Conservation (phyloP, 176 grass and related monocot species). For the Hordeum vulgare region DNA sequence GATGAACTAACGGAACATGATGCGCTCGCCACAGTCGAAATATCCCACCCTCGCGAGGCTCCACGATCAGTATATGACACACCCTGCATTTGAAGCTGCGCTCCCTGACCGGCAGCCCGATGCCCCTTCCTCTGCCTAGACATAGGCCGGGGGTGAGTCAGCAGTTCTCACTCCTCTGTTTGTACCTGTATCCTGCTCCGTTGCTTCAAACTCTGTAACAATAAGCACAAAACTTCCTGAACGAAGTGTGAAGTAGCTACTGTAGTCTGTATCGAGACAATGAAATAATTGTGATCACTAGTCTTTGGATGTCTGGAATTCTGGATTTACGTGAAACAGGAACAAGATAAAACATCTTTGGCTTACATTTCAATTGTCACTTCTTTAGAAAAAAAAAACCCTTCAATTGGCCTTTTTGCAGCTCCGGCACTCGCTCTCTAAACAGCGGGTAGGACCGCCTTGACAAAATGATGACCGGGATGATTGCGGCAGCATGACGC, state of each 20-base stretch:
- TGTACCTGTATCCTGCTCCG: neutral
- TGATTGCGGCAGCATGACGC: too few relatives aligned
- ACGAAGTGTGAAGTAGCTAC: neutral
- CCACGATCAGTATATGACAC: conserved; percentile 44
- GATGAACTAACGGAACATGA: neutral
- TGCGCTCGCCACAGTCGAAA: conserved; percentile 29
- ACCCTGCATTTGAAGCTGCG: conserved; percentile 73
- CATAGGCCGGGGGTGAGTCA: neutral
- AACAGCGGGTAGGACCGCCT: too few relatives aligned
- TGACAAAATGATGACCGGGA: too few relatives aligned
- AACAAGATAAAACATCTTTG: too few relatives aligned
- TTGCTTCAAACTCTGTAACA: neutral
- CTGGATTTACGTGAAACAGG: too few relatives aligned
- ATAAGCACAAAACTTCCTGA: neutral
- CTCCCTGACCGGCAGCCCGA: conserved; percentile 70
- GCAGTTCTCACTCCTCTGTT: neutral
- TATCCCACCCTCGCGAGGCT: conserved; percentile 61
- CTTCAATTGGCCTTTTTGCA: too few relatives aligned
- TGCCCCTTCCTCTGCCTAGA: conserved; percentile 42
- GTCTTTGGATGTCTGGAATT: neutral
- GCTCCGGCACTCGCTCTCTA: too few relatives aligned
- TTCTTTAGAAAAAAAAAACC: too few relatives aligned
- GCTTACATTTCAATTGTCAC: too few relatives aligned
- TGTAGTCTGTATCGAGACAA: neutral
- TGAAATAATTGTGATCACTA: neutral